These are phyloP conservation scores for Eleusine indica DNA, from an alignment of 176 grass and related monocot genomes.

Conservation along the genomic window DNA sequence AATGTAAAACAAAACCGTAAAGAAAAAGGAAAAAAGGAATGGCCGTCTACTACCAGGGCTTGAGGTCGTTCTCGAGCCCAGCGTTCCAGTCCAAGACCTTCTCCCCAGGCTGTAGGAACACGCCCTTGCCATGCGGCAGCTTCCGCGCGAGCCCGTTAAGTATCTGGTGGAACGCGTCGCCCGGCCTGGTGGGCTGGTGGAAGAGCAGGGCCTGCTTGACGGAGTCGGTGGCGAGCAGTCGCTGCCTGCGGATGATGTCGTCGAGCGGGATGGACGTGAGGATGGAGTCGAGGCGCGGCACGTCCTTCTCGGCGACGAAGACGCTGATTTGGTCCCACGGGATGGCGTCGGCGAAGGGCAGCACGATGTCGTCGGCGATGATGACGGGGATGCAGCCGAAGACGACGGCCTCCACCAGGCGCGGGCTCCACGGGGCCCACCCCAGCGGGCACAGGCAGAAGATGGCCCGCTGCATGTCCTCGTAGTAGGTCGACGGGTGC, in stretches of 20 bases:
- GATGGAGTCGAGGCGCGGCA: conserved; percentile 67
- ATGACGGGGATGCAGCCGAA: conserved; percentile 84
- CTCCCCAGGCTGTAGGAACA: conserved; percentile 49
- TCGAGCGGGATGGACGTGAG: conserved; percentile 52
- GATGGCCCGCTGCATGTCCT: conserved; percentile 79
- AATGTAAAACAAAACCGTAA: background rate
- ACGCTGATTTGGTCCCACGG: conserved; percentile 69
- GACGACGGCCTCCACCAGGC: conserved; percentile 69
- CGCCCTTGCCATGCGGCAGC: conserved; percentile 53
- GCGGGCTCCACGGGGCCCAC: conserved; percentile 79
- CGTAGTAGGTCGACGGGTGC: conserved; percentile 73
- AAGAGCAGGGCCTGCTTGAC: conserved; percentile 79
- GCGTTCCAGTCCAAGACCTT: conserved; percentile 57
- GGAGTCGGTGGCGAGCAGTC: conserved; percentile 53
- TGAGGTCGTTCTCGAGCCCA: conserved; percentile 53
- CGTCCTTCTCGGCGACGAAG: conserved; percentile 61
- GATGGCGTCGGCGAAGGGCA: conserved; percentile 71
- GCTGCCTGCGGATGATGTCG: conserved; percentile 60
- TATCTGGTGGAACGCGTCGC: conserved; percentile 74
- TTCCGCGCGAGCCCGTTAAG: conserved; percentile 69
- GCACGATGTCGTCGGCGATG: conserved; percentile 80
- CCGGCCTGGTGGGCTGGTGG: conserved; percentile 58
- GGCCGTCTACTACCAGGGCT: conserved; percentile 44
- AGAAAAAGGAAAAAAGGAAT: background rate
- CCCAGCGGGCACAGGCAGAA: conserved; percentile 84